Evolutionary conservation across 1,139 yeast genomes (phyloP), one percentile per base, ranked within the genome.

Genomic region (Williopsis jadinii): DNA sequence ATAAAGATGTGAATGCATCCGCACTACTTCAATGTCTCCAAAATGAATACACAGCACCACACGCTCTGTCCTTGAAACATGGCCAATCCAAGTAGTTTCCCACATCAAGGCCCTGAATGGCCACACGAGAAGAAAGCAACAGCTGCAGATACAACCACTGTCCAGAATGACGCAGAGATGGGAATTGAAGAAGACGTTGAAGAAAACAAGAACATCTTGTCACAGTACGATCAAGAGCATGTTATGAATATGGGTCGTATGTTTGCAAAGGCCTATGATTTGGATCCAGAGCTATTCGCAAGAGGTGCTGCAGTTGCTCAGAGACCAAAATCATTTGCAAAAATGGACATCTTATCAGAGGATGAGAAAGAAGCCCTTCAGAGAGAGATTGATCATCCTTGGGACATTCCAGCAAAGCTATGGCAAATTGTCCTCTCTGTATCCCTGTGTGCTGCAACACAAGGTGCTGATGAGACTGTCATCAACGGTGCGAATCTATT

Each of bases 391-490:
- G 71, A 77, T 35, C 82, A 83, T 45, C 77, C 80, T 37, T 74
- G 68, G 62, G 55, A 56, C 32, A 56, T 61, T 43, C 92, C 95
- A 0, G 50, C 52, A 30, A 75, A 75, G 45, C 67, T 86, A 54
- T 63, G 80, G 50, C 75, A 71, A 49, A 78, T 85, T 41, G 75
- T 84, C 42, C 72, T 84, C 13, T 75, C 85, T 59, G 83, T 90
- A 34, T 83, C 95, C 8, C 75, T 86, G 79, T 87, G 94, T 41
- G 96, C 95, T 15, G 85, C 90, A 9, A 90, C 87, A 31, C 95
- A 86, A 61, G 96, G 96, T 56, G 85, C 86, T 87, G 96, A 86
- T 61, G 95, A 86, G 60, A 73, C 94, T 2, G 95, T 85, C 19
- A 75, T 84, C 45, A 84, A 85, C 54, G 96, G 95, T 50, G 95